Percentiles rank a stretch among this genome's conserved stretches.
These are phyloP conservation scores for Nitzschia sp. DNA, from an alignment of 108 stramenopile species.

Conservation along the genomic window DNA sequence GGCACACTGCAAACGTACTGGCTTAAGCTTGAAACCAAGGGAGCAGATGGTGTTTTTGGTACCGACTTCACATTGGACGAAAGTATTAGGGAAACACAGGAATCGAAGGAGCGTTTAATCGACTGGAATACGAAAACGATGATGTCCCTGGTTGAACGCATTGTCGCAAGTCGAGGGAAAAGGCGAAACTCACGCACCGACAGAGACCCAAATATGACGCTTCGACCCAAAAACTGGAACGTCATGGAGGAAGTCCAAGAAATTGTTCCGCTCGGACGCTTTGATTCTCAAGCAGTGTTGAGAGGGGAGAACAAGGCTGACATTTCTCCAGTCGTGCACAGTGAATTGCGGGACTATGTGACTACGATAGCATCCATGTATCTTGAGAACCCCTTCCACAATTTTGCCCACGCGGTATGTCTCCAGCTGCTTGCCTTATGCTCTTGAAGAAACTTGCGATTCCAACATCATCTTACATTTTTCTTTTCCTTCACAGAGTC, in stretches of 20 bases:
- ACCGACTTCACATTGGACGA: background rate
- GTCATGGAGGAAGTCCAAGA: slow-evolving; percentile 33
- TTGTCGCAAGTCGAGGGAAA: slow-evolving; percentile 7
- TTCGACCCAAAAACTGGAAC: background rate
- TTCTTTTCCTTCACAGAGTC: background rate
- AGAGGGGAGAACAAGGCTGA: background rate
- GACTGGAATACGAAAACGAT: slow-evolving; percentile 10
- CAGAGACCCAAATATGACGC: background rate
- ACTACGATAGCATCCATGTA: slow-evolving; percentile 1
- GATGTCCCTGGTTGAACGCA: background rate
- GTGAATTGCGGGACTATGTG: slow-evolving; percentile 7
- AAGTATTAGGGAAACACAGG: background rate
- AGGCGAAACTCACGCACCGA: background rate
- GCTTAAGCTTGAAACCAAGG: slow-evolving; percentile 18
- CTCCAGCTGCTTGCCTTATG: too few species aligned
- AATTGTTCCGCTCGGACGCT: slow-evolving; percentile 22
- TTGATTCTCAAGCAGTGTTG: background rate
- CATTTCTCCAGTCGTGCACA: slow-evolving; percentile 4
- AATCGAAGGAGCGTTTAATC: slow-evolving; percentile 17
- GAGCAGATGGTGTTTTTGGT: too few species aligned
- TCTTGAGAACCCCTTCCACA: slow-evolving; percentile 25
- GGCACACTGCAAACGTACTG: slow-evolving; percentile 44
- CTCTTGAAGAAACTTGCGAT: too few species aligned
- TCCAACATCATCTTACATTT: too few species aligned
- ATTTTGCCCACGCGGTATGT: slow-evolving; percentile 21